Percentiles rank a stretch among this genome's conserved stretches.
Evolutionary conservation across 2,329 filamentous ascomycete species (phyloP).

Genomic region (Pyrenophora tritici-repentis): DNA sequence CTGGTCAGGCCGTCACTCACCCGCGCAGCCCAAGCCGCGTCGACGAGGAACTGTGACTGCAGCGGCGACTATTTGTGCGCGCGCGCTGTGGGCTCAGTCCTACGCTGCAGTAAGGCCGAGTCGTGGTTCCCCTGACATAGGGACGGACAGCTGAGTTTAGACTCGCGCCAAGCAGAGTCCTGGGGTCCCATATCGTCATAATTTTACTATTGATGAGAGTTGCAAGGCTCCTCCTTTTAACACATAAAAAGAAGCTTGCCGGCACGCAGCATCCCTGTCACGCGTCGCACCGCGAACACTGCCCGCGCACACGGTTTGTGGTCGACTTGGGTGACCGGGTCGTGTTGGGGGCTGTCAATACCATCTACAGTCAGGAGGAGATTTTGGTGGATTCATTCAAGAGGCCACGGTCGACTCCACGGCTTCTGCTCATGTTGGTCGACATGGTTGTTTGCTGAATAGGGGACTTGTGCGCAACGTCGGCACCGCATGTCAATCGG

Average conservation of each 20-base stretch:
- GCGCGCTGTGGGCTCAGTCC: conserved; percentile 11
- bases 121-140: conserved; percentile 28
- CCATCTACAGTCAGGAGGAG: neutral
- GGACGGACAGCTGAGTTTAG: conserved; percentile 10
- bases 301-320: neutral
- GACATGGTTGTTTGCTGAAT: conserved; percentile 37
- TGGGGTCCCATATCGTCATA: conserved; percentile 37
- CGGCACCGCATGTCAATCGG: no score
- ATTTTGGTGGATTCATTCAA: neutral
- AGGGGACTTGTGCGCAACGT: conserved; percentile 10
- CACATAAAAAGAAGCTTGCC: conserved; percentile 16
- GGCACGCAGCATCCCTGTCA: conserved; percentile 17
- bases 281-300: conserved; percentile 12
- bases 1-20: conserved; percentile 16
- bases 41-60: conserved; percentile 18
- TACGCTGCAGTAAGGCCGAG: conserved; percentile 15
- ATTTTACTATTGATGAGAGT: conserved; percentile 25
- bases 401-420: conserved; percentile 15
- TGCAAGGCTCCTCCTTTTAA: conserved; percentile 33
- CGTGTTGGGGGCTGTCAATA: no score
- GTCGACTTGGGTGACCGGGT: no score
- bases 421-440: conserved; percentile 25
- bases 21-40: conserved; percentile 5
- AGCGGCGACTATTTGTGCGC: conserved; percentile 23
- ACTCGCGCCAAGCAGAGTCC: conserved; percentile 17